Evolutionary conservation across 306 rosid species (phyloP).

Genomic region (Cucumis sativus): DNA sequence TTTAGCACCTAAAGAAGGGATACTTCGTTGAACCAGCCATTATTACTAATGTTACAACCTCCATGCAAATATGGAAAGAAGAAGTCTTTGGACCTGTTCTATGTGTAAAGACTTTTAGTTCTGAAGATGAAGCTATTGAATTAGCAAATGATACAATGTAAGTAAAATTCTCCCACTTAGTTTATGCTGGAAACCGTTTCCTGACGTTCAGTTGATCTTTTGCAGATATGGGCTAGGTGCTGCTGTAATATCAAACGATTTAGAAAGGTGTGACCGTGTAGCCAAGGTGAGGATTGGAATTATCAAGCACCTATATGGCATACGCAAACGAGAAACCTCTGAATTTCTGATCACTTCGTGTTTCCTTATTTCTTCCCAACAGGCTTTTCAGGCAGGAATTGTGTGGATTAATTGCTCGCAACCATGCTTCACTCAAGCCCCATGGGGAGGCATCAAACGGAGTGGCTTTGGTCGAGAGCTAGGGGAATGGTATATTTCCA

Average conservation of each 20-base stretch:
- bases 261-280: slow-evolving; percentile 86
- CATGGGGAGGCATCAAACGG: slow-evolving; percentile 96
- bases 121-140: slow-evolving; percentile 88
- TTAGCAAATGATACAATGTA: slow-evolving; percentile 79
- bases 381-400: slow-evolving; percentile 83
- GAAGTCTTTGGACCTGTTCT: slow-evolving; percentile 96
- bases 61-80: slow-evolving; percentile 97
- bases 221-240: slow-evolving; percentile 75
- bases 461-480: slow-evolving; percentile 98
- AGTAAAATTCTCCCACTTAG: slow-evolving; percentile 18
- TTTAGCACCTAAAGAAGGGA: slow-evolving; percentile 85
- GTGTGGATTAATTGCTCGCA: slow-evolving; percentile 97
- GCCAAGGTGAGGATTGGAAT: slow-evolving; percentile 46
- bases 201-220: slow-evolving; percentile 17
- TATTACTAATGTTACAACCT: slow-evolving; percentile 61
- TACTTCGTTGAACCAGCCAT: slow-evolving; percentile 72
- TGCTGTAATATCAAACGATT: slow-evolving; percentile 85
- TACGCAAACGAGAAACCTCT: neutral
- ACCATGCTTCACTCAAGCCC: slow-evolving; percentile 94
- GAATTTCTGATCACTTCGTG: neutral
- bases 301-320: neutral
- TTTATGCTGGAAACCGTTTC: neutral
- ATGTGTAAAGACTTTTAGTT: slow-evolving; percentile 79
- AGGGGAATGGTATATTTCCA: slow-evolving; percentile 72
- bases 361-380: slow-evolving; percentile 14